Conservation (phyloP, 257 asterid genomes). For the Solanum pimpinellifolium region DNA sequence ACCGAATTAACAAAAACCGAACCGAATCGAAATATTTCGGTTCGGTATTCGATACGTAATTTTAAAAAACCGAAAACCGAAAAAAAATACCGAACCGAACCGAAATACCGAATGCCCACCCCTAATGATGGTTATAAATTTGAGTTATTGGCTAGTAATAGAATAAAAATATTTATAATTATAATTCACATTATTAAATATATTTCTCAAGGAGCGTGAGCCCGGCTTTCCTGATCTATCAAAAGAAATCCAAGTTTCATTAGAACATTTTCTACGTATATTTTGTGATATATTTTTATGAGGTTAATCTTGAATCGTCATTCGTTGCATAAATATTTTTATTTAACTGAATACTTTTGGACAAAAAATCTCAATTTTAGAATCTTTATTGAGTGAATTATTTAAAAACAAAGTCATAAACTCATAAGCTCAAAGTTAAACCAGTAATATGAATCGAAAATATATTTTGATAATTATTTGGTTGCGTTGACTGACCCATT, state of each 20-base stretch:
- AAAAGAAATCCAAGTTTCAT: neutral
- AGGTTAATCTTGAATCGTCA: neutral
- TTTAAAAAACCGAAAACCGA: too few relatives aligned
- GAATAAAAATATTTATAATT: neutral
- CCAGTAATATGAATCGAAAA: too few relatives aligned
- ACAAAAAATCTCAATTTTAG: neutral
- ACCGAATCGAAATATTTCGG: too few relatives aligned
- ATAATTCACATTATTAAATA: neutral
- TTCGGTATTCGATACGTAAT: too few relatives aligned
- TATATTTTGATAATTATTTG: neutral
- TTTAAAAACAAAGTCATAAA: neutral
- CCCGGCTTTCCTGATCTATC: too few relatives aligned
- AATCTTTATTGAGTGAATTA: neutral
- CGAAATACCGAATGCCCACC: too few relatives aligned
- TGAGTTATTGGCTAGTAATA: neutral
- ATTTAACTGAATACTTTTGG: too few relatives aligned
- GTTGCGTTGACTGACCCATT: neutral
- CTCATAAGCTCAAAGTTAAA: too few relatives aligned
- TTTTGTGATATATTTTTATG: neutral
- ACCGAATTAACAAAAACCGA: too few relatives aligned
- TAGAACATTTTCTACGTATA: neutral
- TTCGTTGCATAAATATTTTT: too few relatives aligned
- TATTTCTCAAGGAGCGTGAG: neutral
- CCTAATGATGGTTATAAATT: neutral
- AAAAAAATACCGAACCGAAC: too few relatives aligned